phyloP scores from a whole-genome alignment of 225 moss, liverwort and hornwort genomes.

The Climacium dendroides region DNA sequence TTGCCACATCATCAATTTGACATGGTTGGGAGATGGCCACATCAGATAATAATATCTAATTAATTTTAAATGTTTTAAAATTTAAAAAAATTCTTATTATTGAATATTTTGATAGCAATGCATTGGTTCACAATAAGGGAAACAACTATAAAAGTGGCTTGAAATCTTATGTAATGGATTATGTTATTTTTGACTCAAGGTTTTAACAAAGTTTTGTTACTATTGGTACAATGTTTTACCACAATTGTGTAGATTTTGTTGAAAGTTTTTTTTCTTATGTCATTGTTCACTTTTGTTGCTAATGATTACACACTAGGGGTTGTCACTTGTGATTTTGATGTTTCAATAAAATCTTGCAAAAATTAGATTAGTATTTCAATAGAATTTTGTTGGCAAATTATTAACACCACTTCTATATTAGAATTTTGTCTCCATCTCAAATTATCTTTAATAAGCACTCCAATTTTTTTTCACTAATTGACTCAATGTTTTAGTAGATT shows the following conservation, averaged over 20 bases:
- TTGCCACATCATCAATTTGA: too few relatives aligned
- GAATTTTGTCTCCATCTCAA: not conserved
- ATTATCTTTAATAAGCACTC: not conserved
- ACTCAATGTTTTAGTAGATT: not conserved
- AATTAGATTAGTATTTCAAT: rapidly evolving
- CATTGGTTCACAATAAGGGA: too few relatives aligned
- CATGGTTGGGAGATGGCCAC: too few relatives aligned
- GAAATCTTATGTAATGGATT: too few relatives aligned
- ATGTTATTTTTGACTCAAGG: not conserved
- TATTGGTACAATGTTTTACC: not conserved
- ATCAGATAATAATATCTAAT: too few relatives aligned
- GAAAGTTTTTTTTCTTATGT: not conserved
- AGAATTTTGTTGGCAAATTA: not conserved
- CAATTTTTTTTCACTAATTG: not conserved
- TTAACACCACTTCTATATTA: rapidly evolving
- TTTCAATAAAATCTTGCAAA: rapidly evolving
- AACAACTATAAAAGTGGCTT: too few relatives aligned
- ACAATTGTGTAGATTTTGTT: not conserved
- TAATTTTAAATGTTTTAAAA: too few relatives aligned
- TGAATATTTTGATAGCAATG: too few relatives aligned
- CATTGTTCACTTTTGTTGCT: not conserved
- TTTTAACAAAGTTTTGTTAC: not conserved
- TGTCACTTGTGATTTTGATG: not conserved
- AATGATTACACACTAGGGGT: too few relatives aligned
- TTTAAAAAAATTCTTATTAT: too few relatives aligned